Evolutionary conservation across 352 stramenopile genomes (phyloP).

Genomic region (Globisporangium solare): DNA sequence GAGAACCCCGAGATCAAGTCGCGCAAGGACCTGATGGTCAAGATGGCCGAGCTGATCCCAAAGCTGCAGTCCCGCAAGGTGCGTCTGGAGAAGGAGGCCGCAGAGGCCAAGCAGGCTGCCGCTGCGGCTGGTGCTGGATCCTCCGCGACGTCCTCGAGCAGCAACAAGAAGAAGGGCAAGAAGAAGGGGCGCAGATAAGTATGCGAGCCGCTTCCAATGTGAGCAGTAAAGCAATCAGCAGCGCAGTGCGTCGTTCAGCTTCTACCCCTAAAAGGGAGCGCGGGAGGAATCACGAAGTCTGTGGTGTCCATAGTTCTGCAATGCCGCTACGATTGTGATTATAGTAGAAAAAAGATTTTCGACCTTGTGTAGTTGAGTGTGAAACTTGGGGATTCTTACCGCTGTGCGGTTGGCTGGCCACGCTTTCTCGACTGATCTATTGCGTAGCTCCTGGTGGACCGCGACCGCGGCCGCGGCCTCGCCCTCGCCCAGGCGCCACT

Average conservation of each 20-base stretch:
- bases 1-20: slow-evolving; percentile 67
- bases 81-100: slow-evolving; percentile 66
- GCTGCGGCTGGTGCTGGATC: slow-evolving; percentile 24
- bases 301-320: background rate
- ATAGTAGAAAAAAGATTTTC: background rate
- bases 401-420: background rate
- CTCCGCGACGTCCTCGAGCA: slow-evolving; percentile 23
- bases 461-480: slow-evolving; percentile 52
- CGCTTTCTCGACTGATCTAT: background rate
- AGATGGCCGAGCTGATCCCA: slow-evolving; percentile 85
- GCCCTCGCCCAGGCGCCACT: slow-evolving; percentile 49
- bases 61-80: slow-evolving; percentile 80
- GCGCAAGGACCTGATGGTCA: slow-evolving; percentile 56
- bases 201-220: background rate
- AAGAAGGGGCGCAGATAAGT: slow-evolving; percentile 82
- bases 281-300: background rate
- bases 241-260: too few relatives aligned
- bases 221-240: background rate
- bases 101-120: slow-evolving; percentile 43
- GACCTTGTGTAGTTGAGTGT: background rate
- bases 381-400: too few relatives aligned
- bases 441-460: slow-evolving; percentile 17
- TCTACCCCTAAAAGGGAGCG: too few relatives aligned
- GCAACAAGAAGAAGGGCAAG: slow-evolving; percentile 87
- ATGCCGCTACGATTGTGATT: background rate